A percentile compares a stretch with the other conserved stretches of the same genome.
Conservation (phyloP, 371 early-diverging fungal species). For the Nosema granulosis region DNA sequence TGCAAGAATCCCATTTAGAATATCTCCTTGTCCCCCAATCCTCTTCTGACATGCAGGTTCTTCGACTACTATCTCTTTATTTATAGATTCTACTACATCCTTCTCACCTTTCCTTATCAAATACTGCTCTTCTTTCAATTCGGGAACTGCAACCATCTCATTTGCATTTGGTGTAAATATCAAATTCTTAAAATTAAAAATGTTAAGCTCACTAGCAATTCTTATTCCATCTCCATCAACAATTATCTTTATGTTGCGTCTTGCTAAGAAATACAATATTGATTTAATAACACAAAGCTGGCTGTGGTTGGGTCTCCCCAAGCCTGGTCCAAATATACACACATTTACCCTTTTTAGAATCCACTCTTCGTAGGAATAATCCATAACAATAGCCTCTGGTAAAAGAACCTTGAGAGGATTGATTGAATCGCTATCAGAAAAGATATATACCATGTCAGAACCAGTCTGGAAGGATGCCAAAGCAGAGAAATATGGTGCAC, state of each 20-base stretch:
- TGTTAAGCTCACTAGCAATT: constrained; percentile 1
- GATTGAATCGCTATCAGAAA: constrained; percentile 77
- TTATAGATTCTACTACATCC: constrained; percentile 70
- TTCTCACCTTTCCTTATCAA: constrained; percentile 76
- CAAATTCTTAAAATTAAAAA: constrained; percentile 34
- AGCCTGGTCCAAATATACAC: constrained; percentile 62
- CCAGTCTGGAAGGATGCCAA: constrained; percentile 76
- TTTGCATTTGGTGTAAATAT: constrained; percentile 63
- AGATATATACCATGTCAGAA: constrained; percentile 78
- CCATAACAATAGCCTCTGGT: constrained; percentile 56
- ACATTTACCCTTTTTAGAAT: constrained; percentile 51
- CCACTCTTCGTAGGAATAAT: constrained; percentile 40
- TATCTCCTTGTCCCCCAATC: constrained; percentile 95
- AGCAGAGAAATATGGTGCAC: constrained; percentile 84
- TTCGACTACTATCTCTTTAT: constrained; percentile 9
- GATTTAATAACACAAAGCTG: constrained; percentile 29
- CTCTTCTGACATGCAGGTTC: constrained; percentile 75
- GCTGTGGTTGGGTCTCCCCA: constrained; percentile 33
- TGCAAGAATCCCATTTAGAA: constrained; percentile 79
- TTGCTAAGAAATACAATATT: constrained; percentile 38
- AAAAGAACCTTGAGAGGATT: constrained; percentile 71
- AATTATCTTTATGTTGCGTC: constrained; percentile 40
- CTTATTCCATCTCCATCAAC: constrained; percentile 63
- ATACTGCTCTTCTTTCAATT: constrained; percentile 69
- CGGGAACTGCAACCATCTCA: constrained; percentile 50